phyloP scores from a whole-genome alignment of 495 filamentous ascomycete species.

The Penicillium cinerascens region DNA sequence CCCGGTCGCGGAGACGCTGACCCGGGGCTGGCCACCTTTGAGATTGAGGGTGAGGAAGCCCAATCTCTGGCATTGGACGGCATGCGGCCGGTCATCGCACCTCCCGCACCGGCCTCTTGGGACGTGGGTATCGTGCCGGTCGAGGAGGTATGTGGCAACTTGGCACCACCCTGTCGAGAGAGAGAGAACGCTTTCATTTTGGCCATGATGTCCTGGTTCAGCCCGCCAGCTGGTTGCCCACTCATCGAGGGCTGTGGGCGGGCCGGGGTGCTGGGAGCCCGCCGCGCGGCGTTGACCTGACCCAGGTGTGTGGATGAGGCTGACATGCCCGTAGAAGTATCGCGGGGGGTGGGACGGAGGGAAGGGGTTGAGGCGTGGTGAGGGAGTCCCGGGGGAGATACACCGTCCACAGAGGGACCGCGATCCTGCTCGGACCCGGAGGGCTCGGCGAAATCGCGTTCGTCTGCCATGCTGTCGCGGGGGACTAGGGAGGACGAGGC shows the following conservation, averaged over 20 bases:
- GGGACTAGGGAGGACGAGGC: constrained; percentile 10
- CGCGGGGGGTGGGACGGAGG: constrained; percentile 23
- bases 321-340: constrained; percentile 52
- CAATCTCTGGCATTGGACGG: constrained; percentile 43
- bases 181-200: constrained; percentile 76
- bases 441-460: constrained; percentile 12
- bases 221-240: constrained; percentile 48
- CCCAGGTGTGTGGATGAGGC: constrained; percentile 76
- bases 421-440: constrained; percentile 23
- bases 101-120: constrained; percentile 22
- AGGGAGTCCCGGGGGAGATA: not conserved
- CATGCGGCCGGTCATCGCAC: constrained; percentile 36
- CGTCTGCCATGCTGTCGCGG: constrained; percentile 12
- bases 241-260: constrained; percentile 53
- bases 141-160: constrained; percentile 33
- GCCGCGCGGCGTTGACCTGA: constrained; percentile 74
- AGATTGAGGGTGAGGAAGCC: constrained; percentile 47
- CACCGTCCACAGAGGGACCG: constrained; percentile 12
- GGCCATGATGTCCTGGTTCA: constrained; percentile 77
- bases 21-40: constrained; percentile 24
- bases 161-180: constrained; percentile 56
- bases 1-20: constrained; percentile 45
- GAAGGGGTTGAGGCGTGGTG: constrained; percentile 23
- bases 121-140: constrained; percentile 35
- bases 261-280: constrained; percentile 43